Evolutionary conservation across 257 asterid genomes (phyloP).

Genomic region (Asclepias syriaca): DNA sequence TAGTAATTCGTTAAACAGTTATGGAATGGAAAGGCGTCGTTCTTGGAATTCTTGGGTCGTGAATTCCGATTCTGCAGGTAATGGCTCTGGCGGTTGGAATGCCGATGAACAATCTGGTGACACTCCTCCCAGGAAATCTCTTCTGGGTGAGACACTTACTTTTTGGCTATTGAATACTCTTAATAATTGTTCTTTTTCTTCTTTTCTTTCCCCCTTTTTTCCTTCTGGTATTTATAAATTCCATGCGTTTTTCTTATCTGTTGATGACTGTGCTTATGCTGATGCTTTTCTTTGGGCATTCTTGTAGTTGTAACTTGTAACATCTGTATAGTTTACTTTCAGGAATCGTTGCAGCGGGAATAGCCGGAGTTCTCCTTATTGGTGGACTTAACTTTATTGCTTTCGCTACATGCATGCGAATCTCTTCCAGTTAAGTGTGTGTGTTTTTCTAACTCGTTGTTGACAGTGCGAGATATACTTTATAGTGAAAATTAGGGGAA

Average conservation of each 20-base stretch:
- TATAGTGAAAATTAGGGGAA: background rate
- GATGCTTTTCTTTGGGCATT: background rate
- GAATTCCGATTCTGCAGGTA: constrained; percentile 42
- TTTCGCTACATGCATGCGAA: constrained; percentile 51
- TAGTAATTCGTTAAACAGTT: constrained; percentile 26
- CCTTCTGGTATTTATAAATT: background rate
- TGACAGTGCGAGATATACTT: background rate
- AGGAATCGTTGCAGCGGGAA: constrained; percentile 80
- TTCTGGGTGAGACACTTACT: constrained; percentile 43
- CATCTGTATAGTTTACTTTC: constrained; percentile 59
- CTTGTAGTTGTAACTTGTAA: constrained; percentile 40
- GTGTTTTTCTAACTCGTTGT: background rate
- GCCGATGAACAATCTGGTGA: constrained; percentile 38
- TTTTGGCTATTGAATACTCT: background rate
- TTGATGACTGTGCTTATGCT: background rate
- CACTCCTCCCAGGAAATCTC: constrained; percentile 42
- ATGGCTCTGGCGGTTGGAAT: constrained; percentile 75
- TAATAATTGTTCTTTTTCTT: background rate
- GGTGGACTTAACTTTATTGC: constrained; percentile 75
- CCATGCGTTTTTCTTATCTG: background rate
- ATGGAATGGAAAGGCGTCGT: constrained; percentile 41
- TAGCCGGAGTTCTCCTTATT: constrained; percentile 64
- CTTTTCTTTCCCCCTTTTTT: too few relatives aligned
- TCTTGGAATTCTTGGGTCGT: constrained; percentile 41
- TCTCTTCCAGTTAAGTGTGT: constrained; percentile 41